These are phyloP conservation scores for Endocalyx cinctus DNA, from an alignment of 2,329 filamentous ascomycete species.

Conservation along the genomic window DNA sequence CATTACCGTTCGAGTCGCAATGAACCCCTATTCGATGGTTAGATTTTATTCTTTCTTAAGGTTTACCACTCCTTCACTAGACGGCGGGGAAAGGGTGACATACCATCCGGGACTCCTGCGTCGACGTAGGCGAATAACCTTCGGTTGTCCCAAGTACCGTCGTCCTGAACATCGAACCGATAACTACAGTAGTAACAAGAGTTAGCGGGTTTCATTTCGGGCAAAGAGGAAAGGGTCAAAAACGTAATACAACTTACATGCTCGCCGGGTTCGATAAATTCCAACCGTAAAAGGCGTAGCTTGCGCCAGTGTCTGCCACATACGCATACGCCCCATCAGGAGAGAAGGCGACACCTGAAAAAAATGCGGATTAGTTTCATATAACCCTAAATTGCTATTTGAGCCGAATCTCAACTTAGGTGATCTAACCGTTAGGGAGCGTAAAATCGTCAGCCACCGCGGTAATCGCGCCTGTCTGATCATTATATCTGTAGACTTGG, in stretches of 20 bases:
- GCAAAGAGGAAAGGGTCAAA: background rate
- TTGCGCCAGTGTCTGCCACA: conserved; percentile 53
- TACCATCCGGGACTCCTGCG: conserved; percentile 54
- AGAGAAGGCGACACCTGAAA: conserved; percentile 47
- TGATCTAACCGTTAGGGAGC: conserved; percentile 44
- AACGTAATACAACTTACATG: conserved; percentile 40
- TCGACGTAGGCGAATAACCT: conserved; percentile 53
- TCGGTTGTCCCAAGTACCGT: conserved; percentile 43
- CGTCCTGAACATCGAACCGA: conserved; percentile 38
- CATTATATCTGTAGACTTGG: conserved; percentile 56
- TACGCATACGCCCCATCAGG: conserved; percentile 49
- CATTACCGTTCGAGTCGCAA: conserved; percentile 48
- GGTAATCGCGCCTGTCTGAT: conserved; percentile 43
- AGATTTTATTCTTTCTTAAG: too few species aligned
- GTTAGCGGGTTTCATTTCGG: background rate
- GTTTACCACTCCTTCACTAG: too few species aligned
- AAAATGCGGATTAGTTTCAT: too few species aligned
- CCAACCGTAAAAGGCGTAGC: conserved; percentile 37
- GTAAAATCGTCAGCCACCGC: conserved; percentile 55
- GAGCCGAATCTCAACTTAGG: too few species aligned
- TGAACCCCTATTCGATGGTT: conserved; percentile 55
- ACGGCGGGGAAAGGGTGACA: too few species aligned
- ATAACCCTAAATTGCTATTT: too few species aligned
- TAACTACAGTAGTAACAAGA: conserved; percentile 30
- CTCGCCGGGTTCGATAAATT: conserved; percentile 38